Evolutionary conservation across 2,329 filamentous ascomycete genomes (phyloP).

Genomic region (Hymenoscyphus scutula): DNA sequence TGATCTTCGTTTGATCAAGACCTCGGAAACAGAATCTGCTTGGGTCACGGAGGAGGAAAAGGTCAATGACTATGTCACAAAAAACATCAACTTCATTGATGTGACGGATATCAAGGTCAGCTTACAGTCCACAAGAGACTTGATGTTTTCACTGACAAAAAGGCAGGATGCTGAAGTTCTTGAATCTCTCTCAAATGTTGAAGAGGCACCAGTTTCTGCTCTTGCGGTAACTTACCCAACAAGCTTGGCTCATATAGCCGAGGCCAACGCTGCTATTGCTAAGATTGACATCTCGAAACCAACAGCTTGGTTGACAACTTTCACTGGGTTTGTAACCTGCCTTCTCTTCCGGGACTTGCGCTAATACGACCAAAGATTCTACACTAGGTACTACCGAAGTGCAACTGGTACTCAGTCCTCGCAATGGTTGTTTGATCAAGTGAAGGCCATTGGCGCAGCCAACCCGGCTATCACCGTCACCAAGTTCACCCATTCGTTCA

Average conservation of each 20-base stretch:
- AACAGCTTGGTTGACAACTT: conserved; percentile 10
- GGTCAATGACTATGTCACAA: conserved; percentile 16
- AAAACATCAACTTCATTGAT: conserved; percentile 22
- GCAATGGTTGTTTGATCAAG: conserved; percentile 11
- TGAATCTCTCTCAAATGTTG: background rate
- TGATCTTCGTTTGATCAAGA: conserved; percentile 19
- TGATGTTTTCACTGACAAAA: background rate
- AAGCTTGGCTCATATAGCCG: conserved; percentile 10
- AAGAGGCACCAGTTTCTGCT: background rate
- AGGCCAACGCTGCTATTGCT: conserved; percentile 14
- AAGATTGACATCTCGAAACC: conserved; percentile 13
- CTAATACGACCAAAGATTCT: conserved; percentile 10
- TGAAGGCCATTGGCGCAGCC: conserved; percentile 8
- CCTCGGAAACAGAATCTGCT: conserved; percentile 14
- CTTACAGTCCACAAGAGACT: too few species aligned
- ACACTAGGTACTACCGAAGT: conserved; percentile 16
- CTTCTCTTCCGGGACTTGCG: background rate
- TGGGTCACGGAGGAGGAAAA: conserved; percentile 22
- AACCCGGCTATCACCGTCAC: conserved; percentile 14
- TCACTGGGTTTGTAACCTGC: conserved; percentile 12
- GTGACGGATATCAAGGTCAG: conserved; percentile 21
- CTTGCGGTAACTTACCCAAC: conserved; percentile 17
- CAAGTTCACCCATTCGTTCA: conserved; percentile 17
- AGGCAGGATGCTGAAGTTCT: conserved; percentile 2
- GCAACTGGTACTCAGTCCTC: conserved; percentile 12